Percentiles rank a stretch among this genome's conserved stretches.
Evolutionary conservation across 2,329 filamentous ascomycete genomes (phyloP).

Genomic region (Alternaria arbusti): DNA sequence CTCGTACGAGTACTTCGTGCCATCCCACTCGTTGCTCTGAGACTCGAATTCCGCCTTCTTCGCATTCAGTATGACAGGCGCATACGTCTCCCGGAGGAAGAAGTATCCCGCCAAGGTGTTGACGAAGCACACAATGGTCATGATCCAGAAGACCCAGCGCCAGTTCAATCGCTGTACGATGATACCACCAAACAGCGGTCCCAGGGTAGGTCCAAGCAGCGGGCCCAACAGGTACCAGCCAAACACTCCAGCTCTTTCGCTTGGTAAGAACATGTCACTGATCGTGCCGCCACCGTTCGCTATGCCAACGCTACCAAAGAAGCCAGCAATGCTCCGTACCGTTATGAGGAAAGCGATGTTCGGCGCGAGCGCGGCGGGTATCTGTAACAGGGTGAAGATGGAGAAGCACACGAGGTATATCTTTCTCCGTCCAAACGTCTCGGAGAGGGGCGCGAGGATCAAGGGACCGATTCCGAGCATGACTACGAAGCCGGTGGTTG

Average conservation of each 20-base stretch:
- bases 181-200: slow-evolving; percentile 53
- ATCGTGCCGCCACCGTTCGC: slow-evolving; percentile 61
- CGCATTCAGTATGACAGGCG: slow-evolving; percentile 48
- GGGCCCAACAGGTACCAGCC: slow-evolving; percentile 55
- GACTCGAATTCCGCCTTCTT: slow-evolving; percentile 47
- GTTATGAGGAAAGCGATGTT: slow-evolving; percentile 55
- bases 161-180: slow-evolving; percentile 55
- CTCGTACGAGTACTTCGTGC: slow-evolving; percentile 50
- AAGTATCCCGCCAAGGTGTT: slow-evolving; percentile 53
- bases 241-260: slow-evolving; percentile 54
- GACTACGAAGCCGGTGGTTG: slow-evolving; percentile 59
- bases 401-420: slow-evolving; percentile 56
- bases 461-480: slow-evolving; percentile 58
- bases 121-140: slow-evolving; percentile 51
- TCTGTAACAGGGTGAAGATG: slow-evolving; percentile 55
- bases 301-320: slow-evolving; percentile 59
- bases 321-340: slow-evolving; percentile 55
- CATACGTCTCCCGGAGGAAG: slow-evolving; percentile 54
- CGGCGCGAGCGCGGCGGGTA: slow-evolving; percentile 56
- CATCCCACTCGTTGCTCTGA: slow-evolving; percentile 25
- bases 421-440: slow-evolving; percentile 55
- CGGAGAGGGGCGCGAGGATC: slow-evolving; percentile 54
- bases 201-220: slow-evolving; percentile 52
- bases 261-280: slow-evolving; percentile 58
- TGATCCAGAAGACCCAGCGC: slow-evolving; percentile 58